Evolutionary conservation across 1,284 basidiomycete species (phyloP).

Genomic region (Apiotrichum mycotoxinovorans): DNA sequence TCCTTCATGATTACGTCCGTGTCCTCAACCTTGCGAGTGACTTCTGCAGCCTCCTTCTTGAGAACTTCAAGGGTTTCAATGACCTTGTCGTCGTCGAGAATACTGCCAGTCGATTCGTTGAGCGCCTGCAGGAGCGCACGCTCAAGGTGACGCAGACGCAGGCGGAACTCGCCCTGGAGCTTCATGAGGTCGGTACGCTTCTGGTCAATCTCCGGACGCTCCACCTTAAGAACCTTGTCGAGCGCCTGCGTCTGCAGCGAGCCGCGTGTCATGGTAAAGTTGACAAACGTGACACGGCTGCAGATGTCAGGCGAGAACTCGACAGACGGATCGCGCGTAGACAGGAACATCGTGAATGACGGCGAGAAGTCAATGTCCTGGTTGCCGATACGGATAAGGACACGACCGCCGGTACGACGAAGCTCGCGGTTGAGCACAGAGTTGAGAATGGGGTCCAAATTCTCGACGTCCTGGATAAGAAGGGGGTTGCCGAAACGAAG

Average conservation of each 20-base stretch:
- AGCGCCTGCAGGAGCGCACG: conserved; percentile 90
- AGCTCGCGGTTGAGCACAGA: conserved; percentile 97
- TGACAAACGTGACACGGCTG: conserved; percentile 98
- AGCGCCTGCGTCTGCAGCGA: conserved; percentile 97
- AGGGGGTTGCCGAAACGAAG: conserved; percentile 97
- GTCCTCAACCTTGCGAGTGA: conserved; percentile 94
- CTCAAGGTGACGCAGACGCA: conserved; percentile 88
- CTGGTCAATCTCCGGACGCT: conserved; percentile 92
- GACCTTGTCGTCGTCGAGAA: conserved; percentile 98
- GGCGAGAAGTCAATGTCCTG: conserved; percentile 99
- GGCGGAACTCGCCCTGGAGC: conserved; percentile 94
- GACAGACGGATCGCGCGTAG: conserved; percentile 93
- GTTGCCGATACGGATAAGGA: conserved; percentile 94
- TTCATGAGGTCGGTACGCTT: conserved; percentile 99
- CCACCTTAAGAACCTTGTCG: conserved; percentile 94
- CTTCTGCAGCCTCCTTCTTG: conserved; percentile 95
- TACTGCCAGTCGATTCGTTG: conserved; percentile 95
- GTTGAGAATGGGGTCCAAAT: conserved; percentile 96
- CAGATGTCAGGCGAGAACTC: conserved; percentile 98
- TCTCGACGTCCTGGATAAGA: conserved; percentile 96
- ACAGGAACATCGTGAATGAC: conserved; percentile 98
- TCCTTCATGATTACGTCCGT: conserved; percentile 94
- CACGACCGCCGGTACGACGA: conserved; percentile 89
- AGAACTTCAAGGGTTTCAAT: conserved; percentile 95
- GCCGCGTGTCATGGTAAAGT: conserved; percentile 99